Evolutionary conservation across 768 basidiomycete genomes (phyloP).

Genomic region (Baorangia bicolor): DNA sequence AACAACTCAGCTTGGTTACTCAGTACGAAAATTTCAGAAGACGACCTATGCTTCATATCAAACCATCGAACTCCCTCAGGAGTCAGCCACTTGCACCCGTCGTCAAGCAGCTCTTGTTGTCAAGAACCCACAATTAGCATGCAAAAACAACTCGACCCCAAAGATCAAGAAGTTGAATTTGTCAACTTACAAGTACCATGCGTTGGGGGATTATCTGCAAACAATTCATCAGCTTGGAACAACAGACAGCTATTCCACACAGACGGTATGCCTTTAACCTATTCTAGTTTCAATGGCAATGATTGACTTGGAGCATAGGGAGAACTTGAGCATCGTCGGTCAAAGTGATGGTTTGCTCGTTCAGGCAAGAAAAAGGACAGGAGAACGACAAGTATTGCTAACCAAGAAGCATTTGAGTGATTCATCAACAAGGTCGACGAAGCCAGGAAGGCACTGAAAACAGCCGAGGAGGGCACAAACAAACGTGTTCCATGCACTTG

Average conservation of each 20-base stretch:
- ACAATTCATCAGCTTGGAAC: background rate
- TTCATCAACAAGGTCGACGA: constrained; percentile 15
- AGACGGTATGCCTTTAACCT: no score
- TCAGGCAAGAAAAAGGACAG: constrained; percentile 36
- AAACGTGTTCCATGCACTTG: no score
- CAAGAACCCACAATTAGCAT: background rate
- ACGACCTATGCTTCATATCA: background rate
- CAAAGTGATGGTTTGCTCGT: constrained; percentile 36
- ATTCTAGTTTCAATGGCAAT: no score
- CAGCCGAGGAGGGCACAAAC: no score
- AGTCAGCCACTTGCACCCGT: background rate
- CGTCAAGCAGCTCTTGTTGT: background rate
- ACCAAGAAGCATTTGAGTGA: constrained; percentile 19
- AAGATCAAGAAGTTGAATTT: background rate
- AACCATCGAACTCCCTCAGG: background rate
- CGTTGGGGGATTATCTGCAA: no score
- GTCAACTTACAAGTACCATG: background rate
- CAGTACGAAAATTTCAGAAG: background rate
- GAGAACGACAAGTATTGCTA: constrained; percentile 28
- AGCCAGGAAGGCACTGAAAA: background rate
- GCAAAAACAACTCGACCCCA: no score
- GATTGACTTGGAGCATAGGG: no score
- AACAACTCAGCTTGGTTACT: background rate
- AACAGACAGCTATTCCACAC: no score
- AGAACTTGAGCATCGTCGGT: constrained; percentile 32